Base-by-base conservation (phyloP, 2,329 filamentous ascomycete genomes). In the Geosmithia flava region DNA sequence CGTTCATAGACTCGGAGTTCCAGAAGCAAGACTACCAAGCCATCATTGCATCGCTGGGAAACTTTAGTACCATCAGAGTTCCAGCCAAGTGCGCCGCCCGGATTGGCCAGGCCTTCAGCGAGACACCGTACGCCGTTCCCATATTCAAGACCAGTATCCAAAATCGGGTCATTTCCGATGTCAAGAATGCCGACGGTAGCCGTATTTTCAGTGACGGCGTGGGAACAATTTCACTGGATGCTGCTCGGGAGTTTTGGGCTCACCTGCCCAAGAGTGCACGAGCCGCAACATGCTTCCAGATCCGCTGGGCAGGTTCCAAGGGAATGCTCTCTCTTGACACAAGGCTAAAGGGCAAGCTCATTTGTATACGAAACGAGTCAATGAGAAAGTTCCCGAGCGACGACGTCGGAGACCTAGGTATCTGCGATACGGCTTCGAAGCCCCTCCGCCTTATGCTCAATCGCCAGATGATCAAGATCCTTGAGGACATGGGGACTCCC, bases 401-500 rank as follows among this genome's bases (percentile, higher is more conserved):
- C 0, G 70, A 76, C 40, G 65, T 59, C 2, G 60, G 59, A 4
- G 74, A 83, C 46, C 68, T 91, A 1, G 85, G 84, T 51, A 86
- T 89, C 43, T 90, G 85, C 56, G 84, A 83, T 44, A 73, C 78
- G 42, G 81, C 80, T 0, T 79, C 78, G 39, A 78, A 73, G 46
- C 81, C 85, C 0, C 71, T 91, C 7, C 76, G 76, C 0, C 70
- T 90, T 54, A 77, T 81, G 17, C 72, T 94, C 1, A 94, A 94
- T 56, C 80, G 84, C 1, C 86, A 87, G 53, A 71, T 90, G 51
- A 88, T 94, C 65, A 94, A 94, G 59, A 88, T 94, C 5, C 62
- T 95, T 1, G 88, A 95, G 57, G 88, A 94, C 53, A 80, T 91
- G 61, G 73, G 75, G 0, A 79, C 85, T 0, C 59, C 69, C 0